Evolutionary conservation across 139 green algal species (phyloP).

Genomic region (Chlorella sp.): DNA sequence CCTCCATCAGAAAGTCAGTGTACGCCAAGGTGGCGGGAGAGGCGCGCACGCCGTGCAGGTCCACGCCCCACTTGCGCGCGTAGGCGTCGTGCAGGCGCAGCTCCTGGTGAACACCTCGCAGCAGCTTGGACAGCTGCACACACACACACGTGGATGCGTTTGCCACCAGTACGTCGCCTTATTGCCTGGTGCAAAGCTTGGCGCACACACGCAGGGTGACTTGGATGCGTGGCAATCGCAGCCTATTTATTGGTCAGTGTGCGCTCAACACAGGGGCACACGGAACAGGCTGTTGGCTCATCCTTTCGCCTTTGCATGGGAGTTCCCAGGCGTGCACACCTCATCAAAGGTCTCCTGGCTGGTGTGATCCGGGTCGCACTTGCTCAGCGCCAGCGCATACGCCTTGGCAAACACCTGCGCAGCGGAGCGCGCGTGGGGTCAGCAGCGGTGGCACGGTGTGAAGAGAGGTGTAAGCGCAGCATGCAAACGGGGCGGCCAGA

Average conservation of each 20-base stretch:
- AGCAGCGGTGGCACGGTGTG: neutral
- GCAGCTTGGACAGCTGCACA: slow-evolving; percentile 16
- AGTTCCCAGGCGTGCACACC: no score
- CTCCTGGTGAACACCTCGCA: slow-evolving; percentile 51
- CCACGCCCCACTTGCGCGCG: slow-evolving; percentile 50
- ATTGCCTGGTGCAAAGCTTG: no score
- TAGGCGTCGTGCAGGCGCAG: slow-evolving; percentile 58
- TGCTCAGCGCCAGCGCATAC: slow-evolving; percentile 42
- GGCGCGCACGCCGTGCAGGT: slow-evolving; percentile 14
- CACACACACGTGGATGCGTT: no score
- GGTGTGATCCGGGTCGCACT: slow-evolving; percentile 10
- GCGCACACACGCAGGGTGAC: no score
- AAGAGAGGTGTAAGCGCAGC: neutral
- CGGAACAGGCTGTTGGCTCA: no score
- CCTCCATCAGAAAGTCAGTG: slow-evolving; percentile 51
- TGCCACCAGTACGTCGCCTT: no score
- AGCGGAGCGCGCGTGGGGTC: no score
- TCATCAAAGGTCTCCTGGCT: slow-evolving; percentile 1
- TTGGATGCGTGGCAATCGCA: no score
- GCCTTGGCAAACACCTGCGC: slow-evolving; percentile 43
- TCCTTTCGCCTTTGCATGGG: no score
- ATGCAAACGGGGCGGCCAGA: neutral
- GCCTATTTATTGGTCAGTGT: no score
- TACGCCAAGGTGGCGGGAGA: slow-evolving; percentile 51
- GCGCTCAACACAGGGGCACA: no score